Percentiles rank a stretch among this genome's conserved stretches.
Evolutionary conservation across 1,284 basidiomycete species (phyloP).

Genomic region (Chondrostereum purpureum): DNA sequence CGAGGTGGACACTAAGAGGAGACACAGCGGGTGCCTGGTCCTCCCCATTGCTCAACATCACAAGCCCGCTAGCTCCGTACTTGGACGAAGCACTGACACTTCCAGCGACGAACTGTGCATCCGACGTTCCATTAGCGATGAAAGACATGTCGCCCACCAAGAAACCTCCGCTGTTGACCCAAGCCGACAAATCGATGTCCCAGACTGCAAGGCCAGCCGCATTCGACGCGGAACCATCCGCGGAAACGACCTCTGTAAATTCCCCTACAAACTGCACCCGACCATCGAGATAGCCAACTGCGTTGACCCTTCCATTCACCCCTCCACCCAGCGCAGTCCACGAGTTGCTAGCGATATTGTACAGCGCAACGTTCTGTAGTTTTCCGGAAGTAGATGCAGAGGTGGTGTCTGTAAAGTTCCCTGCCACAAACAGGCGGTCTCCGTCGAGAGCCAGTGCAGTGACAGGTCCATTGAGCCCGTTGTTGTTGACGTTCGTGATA

Average conservation of each 20-base stretch:
- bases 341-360: constrained; percentile 58
- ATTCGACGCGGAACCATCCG: constrained; percentile 20
- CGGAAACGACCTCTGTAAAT: constrained; percentile 52
- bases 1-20: constrained; percentile 52
- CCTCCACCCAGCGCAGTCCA: constrained; percentile 76
- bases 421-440: constrained; percentile 75
- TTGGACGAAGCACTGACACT: constrained; percentile 46
- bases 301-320: constrained; percentile 69
- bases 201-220: constrained; percentile 75
- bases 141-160: constrained; percentile 71
- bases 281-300: constrained; percentile 45
- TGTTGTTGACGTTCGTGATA: constrained; percentile 46
- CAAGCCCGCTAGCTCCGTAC: constrained; percentile 68
- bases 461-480: constrained; percentile 74
- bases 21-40: constrained; percentile 47
- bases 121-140: constrained; percentile 53
- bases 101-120: constrained; percentile 61
- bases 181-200: constrained; percentile 57
- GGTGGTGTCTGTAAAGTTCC: constrained; percentile 72
- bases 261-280: constrained; percentile 69
- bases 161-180: constrained; percentile 73
- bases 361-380: constrained; percentile 67
- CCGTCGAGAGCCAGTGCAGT: constrained; percentile 56
- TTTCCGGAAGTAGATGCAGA: constrained; percentile 44
- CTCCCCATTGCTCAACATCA: constrained; percentile 59